Evolutionary conservation across 345 rosid genomes (phyloP).

Genomic region (Linum tenue): DNA sequence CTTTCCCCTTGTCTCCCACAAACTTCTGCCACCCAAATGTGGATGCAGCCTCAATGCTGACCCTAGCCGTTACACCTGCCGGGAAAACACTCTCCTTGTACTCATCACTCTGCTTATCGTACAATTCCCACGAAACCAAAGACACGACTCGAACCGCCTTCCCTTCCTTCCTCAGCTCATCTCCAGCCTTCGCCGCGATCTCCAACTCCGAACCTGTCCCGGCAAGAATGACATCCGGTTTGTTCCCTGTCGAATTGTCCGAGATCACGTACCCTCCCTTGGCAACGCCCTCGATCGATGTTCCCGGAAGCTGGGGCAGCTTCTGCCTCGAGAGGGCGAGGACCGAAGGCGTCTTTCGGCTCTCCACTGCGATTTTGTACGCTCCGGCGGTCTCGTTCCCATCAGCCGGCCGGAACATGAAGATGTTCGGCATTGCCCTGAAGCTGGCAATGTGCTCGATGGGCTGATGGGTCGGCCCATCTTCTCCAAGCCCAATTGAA

Average conservation of each 20-base stretch:
- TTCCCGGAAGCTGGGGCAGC: constrained; percentile 80
- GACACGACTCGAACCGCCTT: constrained; percentile 91
- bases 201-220: constrained; percentile 97
- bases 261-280: constrained; percentile 88
- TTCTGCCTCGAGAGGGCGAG: constrained; percentile 92
- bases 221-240: constrained; percentile 84
- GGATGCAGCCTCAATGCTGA: constrained; percentile 85
- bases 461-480: constrained; percentile 99
- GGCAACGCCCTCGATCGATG: constrained; percentile 78
- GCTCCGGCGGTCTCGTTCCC: constrained; percentile 98
- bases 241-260: constrained; percentile 78
- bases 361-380: constrained; percentile 70
- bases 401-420: constrained; percentile 99
- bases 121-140: constrained; percentile 85
- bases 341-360: constrained; percentile 74
- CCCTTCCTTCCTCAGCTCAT: constrained; percentile 77
- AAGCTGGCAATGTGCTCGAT: constrained; percentile 94
- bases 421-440: constrained; percentile 96
- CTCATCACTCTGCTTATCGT: constrained; percentile 58
- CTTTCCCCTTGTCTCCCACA: constrained; percentile 66
- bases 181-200: constrained; percentile 76
- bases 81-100: constrained; percentile 93
- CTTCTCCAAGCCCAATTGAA: constrained; percentile 98
- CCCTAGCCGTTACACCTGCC: constrained; percentile 61
- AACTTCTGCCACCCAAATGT: constrained; percentile 88